Evolutionary conservation across 2,329 filamentous ascomycete species (phyloP).

Genomic region (Clonostachys chloroleuca): DNA sequence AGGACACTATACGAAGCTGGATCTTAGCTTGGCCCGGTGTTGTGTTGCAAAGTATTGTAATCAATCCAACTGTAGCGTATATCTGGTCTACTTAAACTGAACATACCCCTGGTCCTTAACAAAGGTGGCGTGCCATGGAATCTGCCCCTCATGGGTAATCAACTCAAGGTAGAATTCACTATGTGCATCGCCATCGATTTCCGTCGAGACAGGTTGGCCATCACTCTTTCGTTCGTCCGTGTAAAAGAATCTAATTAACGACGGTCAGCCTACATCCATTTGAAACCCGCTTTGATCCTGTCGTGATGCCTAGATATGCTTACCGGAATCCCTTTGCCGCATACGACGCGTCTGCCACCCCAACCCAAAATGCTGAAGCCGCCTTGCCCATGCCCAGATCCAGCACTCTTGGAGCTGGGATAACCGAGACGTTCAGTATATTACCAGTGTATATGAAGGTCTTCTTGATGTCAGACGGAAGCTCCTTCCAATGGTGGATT

Average conservation of each 20-base stretch:
- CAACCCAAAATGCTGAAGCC: not conserved
- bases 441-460: constrained; percentile 1
- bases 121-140: constrained; percentile 38
- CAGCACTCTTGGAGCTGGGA: not conserved
- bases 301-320: not conserved
- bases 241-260: constrained; percentile 35
- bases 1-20: no score
- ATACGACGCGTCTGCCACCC: not conserved
- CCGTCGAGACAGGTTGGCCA: constrained; percentile 17
- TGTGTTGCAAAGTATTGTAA: no score
- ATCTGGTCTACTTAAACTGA: constrained; percentile 14
- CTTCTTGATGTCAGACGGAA: constrained; percentile 13
- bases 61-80: no score
- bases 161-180: constrained; percentile 32
- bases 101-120: constrained; percentile 32
- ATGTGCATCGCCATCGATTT: constrained; percentile 30
- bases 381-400: constrained; percentile 8
- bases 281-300: not conserved
- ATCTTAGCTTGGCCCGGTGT: no score
- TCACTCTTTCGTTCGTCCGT: constrained; percentile 38
- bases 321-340: not conserved
- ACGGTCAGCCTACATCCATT: no score
- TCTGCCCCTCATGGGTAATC: constrained; percentile 27
- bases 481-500: constrained; percentile 22
- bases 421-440: not conserved